phyloP scores from a whole-genome alignment of 768 basidiomycete genomes.

The Gloeophyllum trabeum region DNA sequence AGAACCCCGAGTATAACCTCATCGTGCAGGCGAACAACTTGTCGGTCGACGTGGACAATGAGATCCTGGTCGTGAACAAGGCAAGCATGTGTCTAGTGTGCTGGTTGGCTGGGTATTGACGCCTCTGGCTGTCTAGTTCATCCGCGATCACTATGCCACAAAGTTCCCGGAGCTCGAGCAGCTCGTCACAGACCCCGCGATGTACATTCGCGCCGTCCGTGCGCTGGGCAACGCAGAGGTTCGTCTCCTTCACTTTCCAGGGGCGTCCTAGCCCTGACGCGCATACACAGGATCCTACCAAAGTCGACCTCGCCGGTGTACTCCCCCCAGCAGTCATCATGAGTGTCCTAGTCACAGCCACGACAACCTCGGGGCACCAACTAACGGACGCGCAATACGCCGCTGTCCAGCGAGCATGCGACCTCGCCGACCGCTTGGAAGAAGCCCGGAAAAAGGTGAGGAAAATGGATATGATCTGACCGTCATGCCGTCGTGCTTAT shows the following conservation, averaged over 20 bases:
- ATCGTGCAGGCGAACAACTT: slow-evolving; percentile 98
- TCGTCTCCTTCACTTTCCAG: slow-evolving; percentile 8
- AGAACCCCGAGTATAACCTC: slow-evolving; percentile 91
- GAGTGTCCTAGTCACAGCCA: slow-evolving; percentile 93
- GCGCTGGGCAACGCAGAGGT: slow-evolving; percentile 79
- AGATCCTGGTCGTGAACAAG: slow-evolving; percentile 95
- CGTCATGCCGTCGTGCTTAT: background rate
- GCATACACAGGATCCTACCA: slow-evolving; percentile 63
- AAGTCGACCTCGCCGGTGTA: slow-evolving; percentile 68
- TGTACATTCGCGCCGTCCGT: slow-evolving; percentile 88
- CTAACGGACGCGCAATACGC: slow-evolving; percentile 65
- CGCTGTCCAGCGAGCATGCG: slow-evolving; percentile 77
- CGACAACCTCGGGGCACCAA: slow-evolving; percentile 73
- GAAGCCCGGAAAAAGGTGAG: slow-evolving; percentile 79
- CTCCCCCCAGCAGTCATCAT: slow-evolving; percentile 87
- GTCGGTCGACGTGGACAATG: slow-evolving; percentile 97
- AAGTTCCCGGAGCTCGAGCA: slow-evolving; percentile 97
- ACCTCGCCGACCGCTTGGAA: slow-evolving; percentile 81
- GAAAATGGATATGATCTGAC: background rate
- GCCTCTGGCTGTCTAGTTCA: slow-evolving; percentile 49
- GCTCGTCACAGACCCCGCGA: slow-evolving; percentile 80
- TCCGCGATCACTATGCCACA: slow-evolving; percentile 91
- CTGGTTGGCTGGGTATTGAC: background rate
- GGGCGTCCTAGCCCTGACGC: slow-evolving; percentile 1
- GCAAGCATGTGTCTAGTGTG: slow-evolving; percentile 23